Evolutionary conservation across 805 yeast species (phyloP).

Genomic region (Starmerella apis): DNA sequence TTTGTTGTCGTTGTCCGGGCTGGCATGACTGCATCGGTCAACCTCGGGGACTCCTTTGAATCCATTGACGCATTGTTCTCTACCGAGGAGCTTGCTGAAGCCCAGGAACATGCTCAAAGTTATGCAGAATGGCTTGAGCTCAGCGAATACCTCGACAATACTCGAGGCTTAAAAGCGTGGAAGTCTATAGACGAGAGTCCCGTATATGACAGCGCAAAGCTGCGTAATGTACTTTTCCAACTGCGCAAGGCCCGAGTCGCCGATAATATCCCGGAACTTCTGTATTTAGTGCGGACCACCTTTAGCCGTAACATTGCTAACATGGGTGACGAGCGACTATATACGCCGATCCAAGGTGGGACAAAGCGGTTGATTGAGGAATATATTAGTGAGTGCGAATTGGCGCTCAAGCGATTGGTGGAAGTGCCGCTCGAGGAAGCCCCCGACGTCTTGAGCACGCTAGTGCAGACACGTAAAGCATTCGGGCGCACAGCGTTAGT

Average conservation of each 20-base stretch:
- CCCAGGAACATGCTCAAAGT: slow-evolving; percentile 18
- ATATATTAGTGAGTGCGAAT: slow-evolving; percentile 66
- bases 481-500: slow-evolving; percentile 91
- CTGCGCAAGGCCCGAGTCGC: slow-evolving; percentile 48
- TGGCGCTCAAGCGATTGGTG: slow-evolving; percentile 34
- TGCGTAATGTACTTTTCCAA: slow-evolving; percentile 43
- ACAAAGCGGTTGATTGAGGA: slow-evolving; percentile 77
- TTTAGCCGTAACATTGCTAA: slow-evolving; percentile 81
- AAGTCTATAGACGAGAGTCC: slow-evolving; percentile 47
- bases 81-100: slow-evolving; percentile 7
- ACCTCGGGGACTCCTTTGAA: not conserved
- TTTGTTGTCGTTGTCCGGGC: not conserved
- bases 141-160: slow-evolving; percentile 52
- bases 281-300: slow-evolving; percentile 70
- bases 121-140: slow-evolving; percentile 57
- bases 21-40: not conserved
- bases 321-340: slow-evolving; percentile 70
- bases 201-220: slow-evolving; percentile 62
- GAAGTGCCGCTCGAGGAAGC: slow-evolving; percentile 39
- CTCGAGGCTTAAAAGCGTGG: slow-evolving; percentile 63
- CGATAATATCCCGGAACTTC: slow-evolving; percentile 48
- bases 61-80: not conserved
- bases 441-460: slow-evolving; percentile 58
- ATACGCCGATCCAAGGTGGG: slow-evolving; percentile 70
- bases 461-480: slow-evolving; percentile 78